These are phyloP conservation scores for Erigeron canadensis DNA, from an alignment of 129 eudicot species.

Conservation along the genomic window DNA sequence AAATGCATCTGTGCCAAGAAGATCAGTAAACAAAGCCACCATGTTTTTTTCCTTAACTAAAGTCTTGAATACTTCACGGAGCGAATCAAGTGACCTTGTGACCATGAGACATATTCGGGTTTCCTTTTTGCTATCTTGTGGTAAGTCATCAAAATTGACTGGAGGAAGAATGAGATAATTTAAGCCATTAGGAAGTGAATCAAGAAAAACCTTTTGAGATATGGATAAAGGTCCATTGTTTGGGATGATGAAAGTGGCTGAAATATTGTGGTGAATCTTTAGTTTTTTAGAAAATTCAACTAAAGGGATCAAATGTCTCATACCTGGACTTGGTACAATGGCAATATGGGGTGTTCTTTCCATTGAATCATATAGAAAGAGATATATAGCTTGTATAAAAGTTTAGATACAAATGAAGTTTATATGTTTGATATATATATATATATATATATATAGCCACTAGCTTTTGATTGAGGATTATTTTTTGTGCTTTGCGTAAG, in stretches of 20 bases:
- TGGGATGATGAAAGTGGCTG: conserved; percentile 53
- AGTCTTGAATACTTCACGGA: conserved; percentile 33
- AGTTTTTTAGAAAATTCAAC: conserved; percentile 51
- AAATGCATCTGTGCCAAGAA: conserved; percentile 52
- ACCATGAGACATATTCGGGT: conserved; percentile 46
- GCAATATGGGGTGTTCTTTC: conserved; percentile 42
- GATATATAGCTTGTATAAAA: no score
- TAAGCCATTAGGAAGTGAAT: conserved; percentile 43
- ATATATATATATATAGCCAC: no score
- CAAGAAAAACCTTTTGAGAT: conserved; percentile 42
- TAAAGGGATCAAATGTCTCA: conserved; percentile 74
- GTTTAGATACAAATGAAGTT: no score
- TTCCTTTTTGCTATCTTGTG: conserved; percentile 33
- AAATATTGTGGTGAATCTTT: conserved; percentile 26
- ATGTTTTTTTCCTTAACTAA: conserved; percentile 18
- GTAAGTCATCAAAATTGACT: conserved; percentile 38
- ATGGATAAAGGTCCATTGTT: conserved; percentile 43
- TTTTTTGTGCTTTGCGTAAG: no score
- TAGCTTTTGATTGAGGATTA: no score
- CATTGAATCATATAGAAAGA: conserved; percentile 18
- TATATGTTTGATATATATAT: no score
- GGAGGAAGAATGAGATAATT: conserved; percentile 49
- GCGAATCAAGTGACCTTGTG: conserved; percentile 35
- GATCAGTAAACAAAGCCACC: conserved; percentile 47
- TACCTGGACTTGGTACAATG: conserved; percentile 61